phyloP scores from a whole-genome alignment of 2,329 filamentous ascomycete genomes.

The Paecilomyces formosus region DNA sequence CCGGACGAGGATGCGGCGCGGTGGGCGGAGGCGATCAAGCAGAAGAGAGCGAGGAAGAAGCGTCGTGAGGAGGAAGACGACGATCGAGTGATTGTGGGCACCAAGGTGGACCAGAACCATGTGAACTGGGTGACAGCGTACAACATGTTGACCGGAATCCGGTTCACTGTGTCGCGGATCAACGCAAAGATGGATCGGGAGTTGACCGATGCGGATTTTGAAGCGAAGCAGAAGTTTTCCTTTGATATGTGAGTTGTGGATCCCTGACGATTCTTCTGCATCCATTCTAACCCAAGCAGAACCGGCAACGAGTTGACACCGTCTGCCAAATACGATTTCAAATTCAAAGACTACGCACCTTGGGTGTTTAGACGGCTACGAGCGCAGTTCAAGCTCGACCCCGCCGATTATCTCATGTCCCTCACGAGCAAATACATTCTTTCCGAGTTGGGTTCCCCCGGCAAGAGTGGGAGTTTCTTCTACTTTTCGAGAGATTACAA shows the following conservation, averaged over 20 bases:
- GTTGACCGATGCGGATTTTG: slow-evolving; percentile 84
- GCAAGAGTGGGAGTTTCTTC: slow-evolving; percentile 98
- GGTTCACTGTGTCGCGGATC: slow-evolving; percentile 89
- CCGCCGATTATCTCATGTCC: slow-evolving; percentile 96
- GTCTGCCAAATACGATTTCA: slow-evolving; percentile 99
- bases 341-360: slow-evolving; percentile 99
- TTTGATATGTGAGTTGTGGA: slow-evolving; percentile 76
- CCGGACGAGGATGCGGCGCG: slow-evolving; percentile 85
- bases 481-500: slow-evolving; percentile 99
- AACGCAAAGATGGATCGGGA: slow-evolving; percentile 94
- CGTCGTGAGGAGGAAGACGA: slow-evolving; percentile 87
- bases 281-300: slow-evolving; percentile 42
- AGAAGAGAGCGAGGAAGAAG: slow-evolving; percentile 82
- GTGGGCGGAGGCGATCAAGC: slow-evolving; percentile 88
- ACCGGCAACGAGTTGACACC: slow-evolving; percentile 96
- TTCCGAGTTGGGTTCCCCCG: slow-evolving; percentile 91
- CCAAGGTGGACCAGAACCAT: slow-evolving; percentile 95
- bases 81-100: slow-evolving; percentile 81
- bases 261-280: background rate
- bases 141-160: slow-evolving; percentile 98
- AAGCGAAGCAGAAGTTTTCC: slow-evolving; percentile 92
- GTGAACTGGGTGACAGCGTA: slow-evolving; percentile 97
- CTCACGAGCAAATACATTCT: slow-evolving; percentile 97
- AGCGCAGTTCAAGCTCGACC: slow-evolving; percentile 80
- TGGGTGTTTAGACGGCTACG: slow-evolving; percentile 97